phyloP scores from a whole-genome alignment of 768 basidiomycete genomes.

The Xanthoconium purpureum region DNA sequence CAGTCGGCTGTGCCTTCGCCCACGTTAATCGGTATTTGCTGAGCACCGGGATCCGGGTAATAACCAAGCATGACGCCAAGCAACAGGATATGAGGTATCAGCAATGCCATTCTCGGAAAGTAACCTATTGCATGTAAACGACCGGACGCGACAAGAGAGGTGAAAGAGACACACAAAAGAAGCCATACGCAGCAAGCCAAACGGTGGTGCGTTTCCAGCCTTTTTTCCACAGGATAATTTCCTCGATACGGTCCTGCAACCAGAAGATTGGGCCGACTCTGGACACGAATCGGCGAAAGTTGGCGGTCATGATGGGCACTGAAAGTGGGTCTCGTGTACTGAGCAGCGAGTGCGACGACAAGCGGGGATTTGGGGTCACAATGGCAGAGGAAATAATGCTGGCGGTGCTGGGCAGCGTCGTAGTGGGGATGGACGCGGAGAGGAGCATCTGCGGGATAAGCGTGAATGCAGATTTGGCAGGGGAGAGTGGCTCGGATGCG shows the following conservation, averaged over 20 bases:
- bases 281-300: constrained; percentile 74
- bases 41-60: constrained; percentile 44
- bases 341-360: constrained; percentile 33
- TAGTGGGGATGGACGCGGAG: constrained; percentile 18
- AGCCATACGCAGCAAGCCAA: constrained; percentile 76
- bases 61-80: constrained; percentile 65
- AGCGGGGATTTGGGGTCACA: constrained; percentile 22
- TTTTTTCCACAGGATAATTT: constrained; percentile 77
- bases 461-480: constrained; percentile 34
- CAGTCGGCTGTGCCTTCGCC: constrained; percentile 72
- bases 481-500: constrained; percentile 13
- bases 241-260: constrained; percentile 86
- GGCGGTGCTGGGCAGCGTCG: constrained; percentile 8
- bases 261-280: constrained; percentile 81
- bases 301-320: constrained; percentile 61
- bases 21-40: constrained; percentile 36
- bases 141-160: neutral
- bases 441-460: constrained; percentile 41
- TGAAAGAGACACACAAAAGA: constrained; percentile 60
- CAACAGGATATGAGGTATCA: constrained; percentile 63
- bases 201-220: constrained; percentile 68
- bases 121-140: constrained; percentile 48
- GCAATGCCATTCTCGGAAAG: constrained; percentile 67
- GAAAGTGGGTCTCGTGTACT: constrained; percentile 69
- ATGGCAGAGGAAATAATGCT: constrained; percentile 17